phyloP scores from a whole-genome alignment of 176 grass and related monocot species.

The Oryza australiensis region DNA sequence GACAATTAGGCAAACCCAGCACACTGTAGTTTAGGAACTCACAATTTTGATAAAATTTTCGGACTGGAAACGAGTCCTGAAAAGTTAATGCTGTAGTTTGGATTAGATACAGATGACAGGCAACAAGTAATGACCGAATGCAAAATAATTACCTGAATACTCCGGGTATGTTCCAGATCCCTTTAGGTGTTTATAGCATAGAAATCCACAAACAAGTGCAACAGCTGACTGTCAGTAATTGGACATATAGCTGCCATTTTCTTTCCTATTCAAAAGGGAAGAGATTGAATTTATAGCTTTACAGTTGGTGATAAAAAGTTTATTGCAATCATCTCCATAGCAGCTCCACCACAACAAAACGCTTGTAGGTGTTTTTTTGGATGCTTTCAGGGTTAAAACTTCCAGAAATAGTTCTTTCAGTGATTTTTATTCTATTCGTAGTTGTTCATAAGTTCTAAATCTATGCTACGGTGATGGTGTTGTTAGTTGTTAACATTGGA shows the following conservation, averaged over 20 bases:
- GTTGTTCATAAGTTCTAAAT: not conserved
- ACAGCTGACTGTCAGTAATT: not conserved
- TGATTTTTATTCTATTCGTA: not conserved
- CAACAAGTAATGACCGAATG: not conserved
- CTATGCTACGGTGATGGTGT: not conserved
- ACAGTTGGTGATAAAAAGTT: not conserved
- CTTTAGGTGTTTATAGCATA: not conserved
- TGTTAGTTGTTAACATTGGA: constrained; percentile 4
- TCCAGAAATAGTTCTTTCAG: not conserved
- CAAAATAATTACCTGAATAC: constrained; percentile 16
- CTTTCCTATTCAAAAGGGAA: not conserved
- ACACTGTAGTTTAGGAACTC: not conserved
- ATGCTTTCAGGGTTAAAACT: not conserved
- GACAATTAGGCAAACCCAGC: not conserved
- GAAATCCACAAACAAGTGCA: not conserved
- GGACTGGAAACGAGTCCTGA: not conserved
- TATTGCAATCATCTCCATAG: not conserved
- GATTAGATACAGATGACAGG: constrained; percentile 13
- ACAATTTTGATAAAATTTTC: not conserved
- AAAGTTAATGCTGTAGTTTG: not conserved
- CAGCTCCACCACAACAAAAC: not conserved
- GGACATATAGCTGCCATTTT: not conserved
- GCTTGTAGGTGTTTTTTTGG: not conserved
- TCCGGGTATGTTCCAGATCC: not conserved
- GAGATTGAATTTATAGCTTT: not conserved